Evolutionary conservation across 2,329 filamentous ascomycete species (phyloP).

Genomic region (Aspergillus costaricaensis): DNA sequence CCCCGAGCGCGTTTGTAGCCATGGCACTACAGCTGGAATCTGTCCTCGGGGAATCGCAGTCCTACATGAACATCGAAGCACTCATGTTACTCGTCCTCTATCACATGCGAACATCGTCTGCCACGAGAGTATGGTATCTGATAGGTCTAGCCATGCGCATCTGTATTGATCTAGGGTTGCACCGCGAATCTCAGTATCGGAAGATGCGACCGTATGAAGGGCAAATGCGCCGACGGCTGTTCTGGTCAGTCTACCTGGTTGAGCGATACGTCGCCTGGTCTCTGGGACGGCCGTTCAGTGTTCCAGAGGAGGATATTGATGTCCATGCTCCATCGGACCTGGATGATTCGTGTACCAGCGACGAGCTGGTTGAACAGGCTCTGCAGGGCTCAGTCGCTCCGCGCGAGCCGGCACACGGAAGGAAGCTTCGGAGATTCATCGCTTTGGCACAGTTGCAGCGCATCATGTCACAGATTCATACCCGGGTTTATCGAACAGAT

Average conservation of each 20-base stretch:
- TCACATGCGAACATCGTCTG: slow-evolving; percentile 24
- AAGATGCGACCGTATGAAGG: slow-evolving; percentile 16
- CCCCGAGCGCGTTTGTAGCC: slow-evolving; percentile 15
- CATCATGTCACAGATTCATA: slow-evolving; percentile 22
- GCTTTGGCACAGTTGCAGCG: slow-evolving; percentile 19
- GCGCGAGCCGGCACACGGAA: not conserved
- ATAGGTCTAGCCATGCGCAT: slow-evolving; percentile 30
- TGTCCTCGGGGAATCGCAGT: slow-evolving; percentile 13
- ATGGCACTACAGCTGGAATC: slow-evolving; percentile 20
- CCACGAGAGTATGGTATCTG: slow-evolving; percentile 30
- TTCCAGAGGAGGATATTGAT: slow-evolving; percentile 37
- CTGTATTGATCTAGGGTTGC: slow-evolving; percentile 29
- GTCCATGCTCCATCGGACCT: slow-evolving; percentile 23
- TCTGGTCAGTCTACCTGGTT: slow-evolving; percentile 36
- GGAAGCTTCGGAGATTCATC: slow-evolving; percentile 15
- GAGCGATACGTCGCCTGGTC: slow-evolving; percentile 33
- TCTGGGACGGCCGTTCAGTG: slow-evolving; percentile 34
- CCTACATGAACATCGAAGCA: slow-evolving; percentile 23
- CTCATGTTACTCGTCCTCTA: slow-evolving; percentile 28
- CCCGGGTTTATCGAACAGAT: slow-evolving; percentile 22
- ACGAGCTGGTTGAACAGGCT: not conserved
- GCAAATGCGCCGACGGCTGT: slow-evolving; percentile 27
- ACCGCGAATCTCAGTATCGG: slow-evolving; percentile 22
- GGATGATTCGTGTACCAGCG: slow-evolving; percentile 12
- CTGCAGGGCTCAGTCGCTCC: not conserved